A percentile compares a stretch with the other conserved stretches of the same genome.
These are phyloP conservation scores for Podosphaera xanthii DNA, from an alignment of 2,329 filamentous ascomycete genomes.

Conservation along the genomic window DNA sequence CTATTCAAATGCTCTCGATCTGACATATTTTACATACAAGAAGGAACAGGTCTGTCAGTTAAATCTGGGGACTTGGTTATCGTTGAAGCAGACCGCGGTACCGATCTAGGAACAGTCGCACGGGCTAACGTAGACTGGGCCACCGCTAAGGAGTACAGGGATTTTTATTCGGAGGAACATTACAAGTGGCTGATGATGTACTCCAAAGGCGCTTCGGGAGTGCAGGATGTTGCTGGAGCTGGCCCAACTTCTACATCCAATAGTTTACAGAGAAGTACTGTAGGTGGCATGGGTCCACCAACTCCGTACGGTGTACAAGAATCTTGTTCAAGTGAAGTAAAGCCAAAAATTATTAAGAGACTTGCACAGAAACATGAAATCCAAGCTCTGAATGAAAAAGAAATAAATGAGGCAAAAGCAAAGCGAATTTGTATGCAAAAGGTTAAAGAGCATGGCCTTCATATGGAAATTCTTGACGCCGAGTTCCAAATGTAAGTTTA, in stretches of 20 bases:
- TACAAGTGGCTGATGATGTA: constrained; percentile 99
- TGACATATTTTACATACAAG: constrained; percentile 92
- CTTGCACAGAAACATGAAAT: constrained; percentile 84
- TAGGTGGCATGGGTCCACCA: constrained; percentile 57
- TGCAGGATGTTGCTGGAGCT: constrained; percentile 34
- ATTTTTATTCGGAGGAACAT: constrained; percentile 82
- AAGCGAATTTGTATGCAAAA: constrained; percentile 95
- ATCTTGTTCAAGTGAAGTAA: constrained; percentile 50
- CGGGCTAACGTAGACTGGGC: constrained; percentile 74
- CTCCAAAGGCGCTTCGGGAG: constrained; percentile 49
- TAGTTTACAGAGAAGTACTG: constrained; percentile 42
- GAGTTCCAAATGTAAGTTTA: constrained; percentile 84
- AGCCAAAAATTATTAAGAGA: constrained; percentile 91
- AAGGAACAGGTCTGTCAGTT: constrained; percentile 77
- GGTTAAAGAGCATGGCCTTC: constrained; percentile 76
- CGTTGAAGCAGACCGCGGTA: constrained; percentile 88
- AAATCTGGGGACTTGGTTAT: constrained; percentile 88
- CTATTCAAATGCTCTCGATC: constrained; percentile 91
- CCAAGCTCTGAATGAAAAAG: constrained; percentile 72
- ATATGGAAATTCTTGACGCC: constrained; percentile 97
- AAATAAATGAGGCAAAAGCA: constrained; percentile 91
- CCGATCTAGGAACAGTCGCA: constrained; percentile 81
- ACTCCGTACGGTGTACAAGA: constrained; percentile 53
- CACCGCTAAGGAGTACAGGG: constrained; percentile 69
- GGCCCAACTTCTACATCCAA: constrained; percentile 41